These are phyloP conservation scores for Straminergon stramineum DNA, from an alignment of 225 moss, liverwort and hornwort genomes.

Conservation along the genomic window DNA sequence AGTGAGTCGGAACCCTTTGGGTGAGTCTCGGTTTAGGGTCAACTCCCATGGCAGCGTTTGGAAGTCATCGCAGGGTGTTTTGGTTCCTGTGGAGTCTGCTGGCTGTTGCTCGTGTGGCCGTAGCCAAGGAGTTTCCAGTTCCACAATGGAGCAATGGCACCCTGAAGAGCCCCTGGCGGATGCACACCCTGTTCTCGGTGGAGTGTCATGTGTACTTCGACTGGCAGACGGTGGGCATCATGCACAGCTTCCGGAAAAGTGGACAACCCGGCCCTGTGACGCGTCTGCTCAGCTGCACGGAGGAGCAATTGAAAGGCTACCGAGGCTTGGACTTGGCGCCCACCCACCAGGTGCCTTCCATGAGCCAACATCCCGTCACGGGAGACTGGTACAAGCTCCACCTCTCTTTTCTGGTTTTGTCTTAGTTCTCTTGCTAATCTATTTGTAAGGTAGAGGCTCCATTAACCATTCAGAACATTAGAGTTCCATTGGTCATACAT, in stretches of 20 bases:
- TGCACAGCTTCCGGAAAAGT: slow-evolving; percentile 84
- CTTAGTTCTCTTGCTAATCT: not conserved
- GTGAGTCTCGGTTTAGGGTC: not conserved
- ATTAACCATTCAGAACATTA: not conserved
- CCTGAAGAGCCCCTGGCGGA: slow-evolving; percentile 54
- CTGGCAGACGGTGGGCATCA: slow-evolving; percentile 95
- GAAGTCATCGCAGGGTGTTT: not conserved
- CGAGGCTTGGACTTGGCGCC: slow-evolving; percentile 81
- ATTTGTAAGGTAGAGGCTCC: not conserved
- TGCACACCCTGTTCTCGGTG: slow-evolving; percentile 92
- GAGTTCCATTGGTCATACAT: not conserved
- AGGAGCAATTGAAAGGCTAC: slow-evolving; percentile 43
- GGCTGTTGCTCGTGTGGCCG: not conserved
- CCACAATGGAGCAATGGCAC: slow-evolving; percentile 7
- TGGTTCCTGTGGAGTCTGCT: not conserved
- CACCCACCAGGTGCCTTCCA: slow-evolving; percentile 75
- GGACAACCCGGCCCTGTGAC: slow-evolving; percentile 74
- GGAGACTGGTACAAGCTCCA: slow-evolving; percentile 53
- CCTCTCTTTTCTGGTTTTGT: not conserved
- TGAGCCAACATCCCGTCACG: slow-evolving; percentile 77
- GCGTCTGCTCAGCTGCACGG: slow-evolving; percentile 87
- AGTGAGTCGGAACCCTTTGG: not conserved
- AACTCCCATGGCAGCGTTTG: not conserved
- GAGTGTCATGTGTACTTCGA: slow-evolving; percentile 88
- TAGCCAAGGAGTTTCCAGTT: slow-evolving; percentile 4